These are phyloP conservation scores for Calophaca sinica DNA, from an alignment of 306 rosid species.

Conservation along the genomic window DNA sequence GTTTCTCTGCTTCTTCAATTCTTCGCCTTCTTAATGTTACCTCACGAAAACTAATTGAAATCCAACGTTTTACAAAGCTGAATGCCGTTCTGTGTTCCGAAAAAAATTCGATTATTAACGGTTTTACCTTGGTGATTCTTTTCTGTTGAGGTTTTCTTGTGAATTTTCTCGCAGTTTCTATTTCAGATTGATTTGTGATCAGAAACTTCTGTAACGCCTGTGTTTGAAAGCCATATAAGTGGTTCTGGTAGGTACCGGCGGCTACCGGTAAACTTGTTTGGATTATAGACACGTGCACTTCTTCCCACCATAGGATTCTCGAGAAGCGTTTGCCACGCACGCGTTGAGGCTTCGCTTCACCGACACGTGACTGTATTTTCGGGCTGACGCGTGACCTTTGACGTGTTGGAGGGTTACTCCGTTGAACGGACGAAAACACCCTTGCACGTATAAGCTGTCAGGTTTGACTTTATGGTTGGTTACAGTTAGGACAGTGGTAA, in stretches of 20 bases:
- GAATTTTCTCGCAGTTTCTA: constrained; percentile 56
- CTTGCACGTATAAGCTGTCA: constrained; percentile 38
- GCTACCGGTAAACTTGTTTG: constrained; percentile 51
- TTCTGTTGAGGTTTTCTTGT: constrained; percentile 45
- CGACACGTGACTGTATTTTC: constrained; percentile 58
- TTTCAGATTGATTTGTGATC: constrained; percentile 25
- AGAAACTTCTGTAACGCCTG: not conserved
- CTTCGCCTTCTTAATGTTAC: constrained; percentile 7
- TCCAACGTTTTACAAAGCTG: constrained; percentile 34
- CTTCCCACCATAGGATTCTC: not conserved
- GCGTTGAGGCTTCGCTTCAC: constrained; percentile 39
- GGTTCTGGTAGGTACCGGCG: constrained; percentile 58
- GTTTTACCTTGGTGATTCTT: constrained; percentile 12
- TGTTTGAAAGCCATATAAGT: constrained; percentile 46
- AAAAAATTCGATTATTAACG: constrained; percentile 23
- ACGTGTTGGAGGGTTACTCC: constrained; percentile 10
- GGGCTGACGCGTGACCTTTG: constrained; percentile 59
- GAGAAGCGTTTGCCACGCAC: constrained; percentile 35
- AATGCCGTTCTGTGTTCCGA: not conserved
- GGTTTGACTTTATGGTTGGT: constrained; percentile 49
- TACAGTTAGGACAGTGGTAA: constrained; percentile 26
- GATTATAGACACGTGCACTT: constrained; percentile 56
- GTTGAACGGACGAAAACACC: not conserved
- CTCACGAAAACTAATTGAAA: constrained; percentile 29
- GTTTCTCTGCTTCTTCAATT: constrained; percentile 39